Percentiles rank a stretch among this genome's conserved stretches.
phyloP scores from a whole-genome alignment of 1,139 yeast genomes.

The Wickerhamiella infanticola region DNA sequence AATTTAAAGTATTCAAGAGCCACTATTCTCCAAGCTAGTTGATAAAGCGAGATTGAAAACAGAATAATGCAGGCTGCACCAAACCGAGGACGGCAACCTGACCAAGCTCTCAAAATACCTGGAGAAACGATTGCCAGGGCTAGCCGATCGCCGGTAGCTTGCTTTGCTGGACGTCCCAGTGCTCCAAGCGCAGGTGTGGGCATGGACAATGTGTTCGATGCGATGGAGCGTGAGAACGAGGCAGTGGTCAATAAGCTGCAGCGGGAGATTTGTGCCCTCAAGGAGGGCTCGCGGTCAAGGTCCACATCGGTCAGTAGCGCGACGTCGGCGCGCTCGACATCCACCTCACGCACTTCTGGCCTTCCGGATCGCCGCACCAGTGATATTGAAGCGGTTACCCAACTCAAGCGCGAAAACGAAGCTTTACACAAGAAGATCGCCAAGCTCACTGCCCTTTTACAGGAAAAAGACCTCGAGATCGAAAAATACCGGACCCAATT shows the following conservation, averaged over 20 bases:
- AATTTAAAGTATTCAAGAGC: too few species aligned
- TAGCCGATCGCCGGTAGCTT: too few species aligned
- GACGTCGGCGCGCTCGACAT: constrained; percentile 18
- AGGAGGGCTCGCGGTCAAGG: constrained; percentile 17
- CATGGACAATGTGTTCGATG: constrained; percentile 7
- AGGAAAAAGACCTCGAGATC: neutral
- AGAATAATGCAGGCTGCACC: too few species aligned
- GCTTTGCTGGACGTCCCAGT: too few species aligned
- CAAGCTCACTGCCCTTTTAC: neutral
- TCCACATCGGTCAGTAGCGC: constrained; percentile 21
- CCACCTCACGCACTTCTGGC: constrained; percentile 15
- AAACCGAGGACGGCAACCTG: too few species aligned
- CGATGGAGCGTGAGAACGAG: constrained; percentile 25
- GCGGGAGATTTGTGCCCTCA: constrained; percentile 21
- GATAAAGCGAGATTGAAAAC: too few species aligned
- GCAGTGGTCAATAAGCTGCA: constrained; percentile 26
- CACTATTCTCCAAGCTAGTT: too few species aligned
- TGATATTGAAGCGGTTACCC: neutral
- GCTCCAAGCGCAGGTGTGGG: too few species aligned
- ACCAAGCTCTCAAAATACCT: too few species aligned
- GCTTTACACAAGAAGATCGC: neutral
- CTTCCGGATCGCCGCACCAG: constrained; percentile 13
- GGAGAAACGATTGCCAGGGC: too few species aligned
- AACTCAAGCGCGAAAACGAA: neutral
- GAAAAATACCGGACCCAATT: neutral